Evolutionary conservation across 2,329 filamentous ascomycete species (phyloP).

Genomic region (Nectriaceae sp.): DNA sequence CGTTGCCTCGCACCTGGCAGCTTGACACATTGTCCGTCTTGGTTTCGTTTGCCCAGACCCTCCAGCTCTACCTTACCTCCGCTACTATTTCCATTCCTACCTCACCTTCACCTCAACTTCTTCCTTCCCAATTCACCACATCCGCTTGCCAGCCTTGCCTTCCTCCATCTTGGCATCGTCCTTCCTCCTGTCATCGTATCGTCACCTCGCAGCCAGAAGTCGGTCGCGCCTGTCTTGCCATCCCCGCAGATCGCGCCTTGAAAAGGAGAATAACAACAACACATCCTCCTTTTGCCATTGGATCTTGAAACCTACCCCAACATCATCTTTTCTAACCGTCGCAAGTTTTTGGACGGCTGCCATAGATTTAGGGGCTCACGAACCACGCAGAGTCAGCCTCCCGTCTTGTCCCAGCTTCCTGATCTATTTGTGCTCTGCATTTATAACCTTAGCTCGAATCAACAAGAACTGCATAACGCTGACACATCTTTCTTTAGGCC

Average conservation of each 20-base stretch:
- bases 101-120: slow-evolving; percentile 8
- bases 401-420: background rate
- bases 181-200: background rate
- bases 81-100: slow-evolving; percentile 4
- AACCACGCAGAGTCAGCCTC: background rate
- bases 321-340: slow-evolving; percentile 13
- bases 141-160: background rate
- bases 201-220: slow-evolving; percentile 12
- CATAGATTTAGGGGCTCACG: slow-evolving; percentile 14
- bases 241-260: background rate
- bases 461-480: slow-evolving; percentile 13
- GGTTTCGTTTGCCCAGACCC: slow-evolving; percentile 2
- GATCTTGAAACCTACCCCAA: slow-evolving; percentile 3
- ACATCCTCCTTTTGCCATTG: background rate
- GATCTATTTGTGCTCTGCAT: background rate
- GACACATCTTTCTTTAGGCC: slow-evolving; percentile 28
- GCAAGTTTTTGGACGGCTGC: slow-evolving; percentile 11
- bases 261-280: slow-evolving; percentile 7
- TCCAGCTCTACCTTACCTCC: slow-evolving; percentile 7
- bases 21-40: slow-evolving; percentile 4
- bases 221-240: slow-evolving; percentile 15
- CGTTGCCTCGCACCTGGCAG: slow-evolving; percentile 4
- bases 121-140: background rate
- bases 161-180: background rate
- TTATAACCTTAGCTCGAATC: background rate